Base-by-base conservation (phyloP, 768 basidiomycete species). In the Ramaria rubella region DNA sequence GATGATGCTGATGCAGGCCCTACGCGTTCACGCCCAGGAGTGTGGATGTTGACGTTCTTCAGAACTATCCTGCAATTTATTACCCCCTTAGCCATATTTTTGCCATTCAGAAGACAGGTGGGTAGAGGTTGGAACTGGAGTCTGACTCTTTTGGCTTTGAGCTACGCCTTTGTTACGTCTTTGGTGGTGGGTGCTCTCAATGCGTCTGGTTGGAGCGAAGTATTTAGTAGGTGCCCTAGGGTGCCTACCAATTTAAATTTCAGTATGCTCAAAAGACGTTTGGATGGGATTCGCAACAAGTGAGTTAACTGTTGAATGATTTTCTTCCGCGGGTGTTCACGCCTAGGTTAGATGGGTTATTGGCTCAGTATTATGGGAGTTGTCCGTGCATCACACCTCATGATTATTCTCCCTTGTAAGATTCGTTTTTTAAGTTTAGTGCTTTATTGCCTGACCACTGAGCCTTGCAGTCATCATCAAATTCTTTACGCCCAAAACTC, bases 51-150 rank as follows among this genome's bases (percentile, higher is more conserved):
- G 5, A 11, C 69, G 1, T 70, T 75, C 2, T 68, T 72, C 17
- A 76, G 74, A 63, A 69, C 73, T 30, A 48, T 80, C 17, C 79
- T 87, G 44, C 69, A 75, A 7, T 90, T 90, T 69, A 73, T 94
- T 49, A 79, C 75, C 49, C 92, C 92, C 6, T 76, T 97, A 56
- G 71, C 77, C 15, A 74, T 89, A 7, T 81, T 92, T 55, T 59
- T 77, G 3, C 88, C 88, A 0, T 60, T 64, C 3, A 61, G 59
- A 11, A 12, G 58, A 68, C 62, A 56, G 34, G 12, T 59, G 63
- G 55, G 51, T 52, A 34, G 59, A n/a, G 40, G 63, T 57, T 75
- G 73, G 56, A 84, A 90, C 60, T 90, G 86, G 85, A 86, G 76
- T 61, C 63, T 93, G 61, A 73, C 77, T 4, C 67, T 83, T 4